These are phyloP conservation scores for Sporothrix brunneoviolacea DNA, from an alignment of 2,329 filamentous ascomycete genomes.

Conservation along the genomic window DNA sequence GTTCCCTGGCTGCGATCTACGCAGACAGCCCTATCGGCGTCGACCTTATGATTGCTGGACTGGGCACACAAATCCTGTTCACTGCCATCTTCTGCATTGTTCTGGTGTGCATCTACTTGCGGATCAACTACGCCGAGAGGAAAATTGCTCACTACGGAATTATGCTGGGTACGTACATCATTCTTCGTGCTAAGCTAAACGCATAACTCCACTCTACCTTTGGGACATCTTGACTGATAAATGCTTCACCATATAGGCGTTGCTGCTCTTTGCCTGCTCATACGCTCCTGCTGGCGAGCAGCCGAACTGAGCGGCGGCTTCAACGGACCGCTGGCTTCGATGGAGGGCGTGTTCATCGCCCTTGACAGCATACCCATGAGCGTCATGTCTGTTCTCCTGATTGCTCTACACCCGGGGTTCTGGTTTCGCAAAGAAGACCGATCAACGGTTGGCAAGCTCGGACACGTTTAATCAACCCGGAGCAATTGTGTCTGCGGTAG, in stretches of 20 bases:
- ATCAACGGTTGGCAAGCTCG: too few species aligned
- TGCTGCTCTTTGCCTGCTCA: constrained; percentile 16
- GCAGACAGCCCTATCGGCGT: constrained; percentile 18
- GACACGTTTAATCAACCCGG: too few species aligned
- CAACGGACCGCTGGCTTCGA: constrained; percentile 16
- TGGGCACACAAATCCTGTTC: constrained; percentile 18
- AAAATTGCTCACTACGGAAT: neutral
- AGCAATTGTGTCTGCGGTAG: too few species aligned
- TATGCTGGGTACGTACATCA: neutral
- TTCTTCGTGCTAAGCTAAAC: too few species aligned
- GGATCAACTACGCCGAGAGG: neutral
- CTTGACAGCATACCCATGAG: constrained; percentile 17
- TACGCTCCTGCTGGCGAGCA: constrained; percentile 17
- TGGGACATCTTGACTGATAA: too few species aligned
- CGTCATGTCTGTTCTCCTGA: constrained; percentile 15
- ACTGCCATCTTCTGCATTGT: constrained; percentile 17
- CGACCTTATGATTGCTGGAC: constrained; percentile 19
- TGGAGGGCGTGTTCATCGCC: constrained; percentile 17
- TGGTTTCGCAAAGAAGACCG: neutral
- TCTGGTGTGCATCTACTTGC: neutral
- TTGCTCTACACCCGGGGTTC: constrained; percentile 4
- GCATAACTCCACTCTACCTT: too few species aligned
- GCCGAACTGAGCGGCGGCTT: constrained; percentile 19
- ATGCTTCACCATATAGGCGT: constrained; percentile 2
- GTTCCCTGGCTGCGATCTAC: constrained; percentile 19